Base-by-base conservation (phyloP, 176 grass and related monocot genomes). In the Puccinellia tenuiflora region DNA sequence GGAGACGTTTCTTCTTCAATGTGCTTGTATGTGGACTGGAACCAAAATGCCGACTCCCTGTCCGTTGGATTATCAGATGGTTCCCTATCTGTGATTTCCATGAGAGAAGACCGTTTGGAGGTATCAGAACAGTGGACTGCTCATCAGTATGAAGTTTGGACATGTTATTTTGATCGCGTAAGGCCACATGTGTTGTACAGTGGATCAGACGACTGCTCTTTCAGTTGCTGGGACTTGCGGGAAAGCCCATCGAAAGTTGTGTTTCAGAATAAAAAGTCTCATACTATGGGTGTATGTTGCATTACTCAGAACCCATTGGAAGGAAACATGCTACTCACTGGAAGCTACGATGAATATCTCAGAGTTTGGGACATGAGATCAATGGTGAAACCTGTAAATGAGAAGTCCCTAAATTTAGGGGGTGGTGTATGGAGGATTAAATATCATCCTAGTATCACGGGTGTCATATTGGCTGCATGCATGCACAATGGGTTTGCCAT, bases 401-500 rank as follows among this genome's bases (percentile, higher is more conserved):
- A 93, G 25, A 93, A 84, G 35, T 95, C 77, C 24, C 84, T 98
- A 63, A 84, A 86, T 75, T 93, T 98, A 82, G 96, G 92, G 26
- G 92, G 96, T 5, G 96, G 96, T 83, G 96, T 98, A 76, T 98
- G 96, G 96, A 93, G 96, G 86, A 82, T 98, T 30, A 98, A 98
- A 76, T 86, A 90, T 47, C 92, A 98, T 81, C 92, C 96, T 68
- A 73, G 9, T 85, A 80, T 90, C 75, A 54, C 75, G 15, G 81
- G 83, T 81, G 22, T 93, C 39, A 74, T 95, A 77, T 88, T 98
- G 75, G 89, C 90, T 18, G 90, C 96, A 75, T 98, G 96, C 74
- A 98, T 98, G 96, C 96, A 98, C 77, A 95, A 93, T 81, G 96
- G 96, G 76, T 98, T 95, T 90, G 71, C 90, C 9, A 76, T 98